Conservation (phyloP, 495 filamentous ascomycete species). For the Penicillium roqueforti region DNA sequence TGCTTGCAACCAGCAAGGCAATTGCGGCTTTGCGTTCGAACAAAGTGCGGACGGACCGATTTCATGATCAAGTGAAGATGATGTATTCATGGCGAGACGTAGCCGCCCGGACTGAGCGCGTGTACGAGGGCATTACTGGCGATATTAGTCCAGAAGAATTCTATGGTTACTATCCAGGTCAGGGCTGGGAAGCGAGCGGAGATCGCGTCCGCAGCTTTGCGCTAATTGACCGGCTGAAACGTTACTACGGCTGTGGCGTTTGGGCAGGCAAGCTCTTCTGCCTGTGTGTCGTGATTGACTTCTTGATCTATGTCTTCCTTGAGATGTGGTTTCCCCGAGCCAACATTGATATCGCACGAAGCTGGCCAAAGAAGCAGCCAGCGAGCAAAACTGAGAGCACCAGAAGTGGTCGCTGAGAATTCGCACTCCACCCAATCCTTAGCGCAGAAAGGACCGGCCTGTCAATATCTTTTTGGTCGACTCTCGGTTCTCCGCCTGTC, state of each 20-base stretch:
- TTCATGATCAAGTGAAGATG: constrained; percentile 92
- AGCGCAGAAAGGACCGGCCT: neutral
- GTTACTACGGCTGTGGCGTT: constrained; percentile 99
- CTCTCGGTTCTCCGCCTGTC: no score
- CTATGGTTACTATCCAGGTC: constrained; percentile 67
- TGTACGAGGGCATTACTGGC: constrained; percentile 88
- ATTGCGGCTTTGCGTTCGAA: constrained; percentile 81
- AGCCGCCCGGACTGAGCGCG: constrained; percentile 83
- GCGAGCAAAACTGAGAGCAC: constrained; percentile 20
- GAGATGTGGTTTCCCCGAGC: constrained; percentile 83
- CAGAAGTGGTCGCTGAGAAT: constrained; percentile 8
- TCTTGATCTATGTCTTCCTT: constrained; percentile 77
- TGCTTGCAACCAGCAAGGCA: constrained; percentile 73
- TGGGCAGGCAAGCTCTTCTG: constrained; percentile 98
- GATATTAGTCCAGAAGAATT: constrained; percentile 80
- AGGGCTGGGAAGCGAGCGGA: constrained; percentile 62
- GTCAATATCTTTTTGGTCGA: neutral
- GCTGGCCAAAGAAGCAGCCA: constrained; percentile 76
- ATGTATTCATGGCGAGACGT: constrained; percentile 99
- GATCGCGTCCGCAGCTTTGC: constrained; percentile 81
- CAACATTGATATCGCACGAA: constrained; percentile 79
- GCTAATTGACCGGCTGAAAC: constrained; percentile 87
- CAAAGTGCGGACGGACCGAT: constrained; percentile 85
- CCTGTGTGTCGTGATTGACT: constrained; percentile 90
- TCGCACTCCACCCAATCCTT: neutral